A percentile compares a stretch with the other conserved stretches of the same genome.
phyloP scores from a whole-genome alignment of 306 rosid genomes.

The Coriaria nepalensis region DNA sequence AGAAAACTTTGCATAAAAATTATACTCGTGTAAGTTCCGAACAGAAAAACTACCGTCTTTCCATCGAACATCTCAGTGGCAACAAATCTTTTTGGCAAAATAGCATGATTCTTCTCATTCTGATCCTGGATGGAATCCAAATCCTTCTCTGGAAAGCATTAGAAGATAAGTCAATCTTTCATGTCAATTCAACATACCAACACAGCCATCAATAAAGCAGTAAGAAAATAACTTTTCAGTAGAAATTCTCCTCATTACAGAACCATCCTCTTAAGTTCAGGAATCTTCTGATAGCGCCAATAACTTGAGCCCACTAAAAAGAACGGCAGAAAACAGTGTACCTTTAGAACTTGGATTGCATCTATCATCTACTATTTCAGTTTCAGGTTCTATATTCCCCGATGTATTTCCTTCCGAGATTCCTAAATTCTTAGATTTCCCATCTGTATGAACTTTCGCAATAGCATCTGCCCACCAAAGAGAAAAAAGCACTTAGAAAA shows the following conservation, averaged over 20 bases:
- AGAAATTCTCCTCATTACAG: no score
- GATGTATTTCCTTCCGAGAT: conserved; percentile 29
- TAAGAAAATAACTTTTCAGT: no score
- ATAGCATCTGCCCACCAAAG: conserved; percentile 29
- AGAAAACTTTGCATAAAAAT: conserved; percentile 1
- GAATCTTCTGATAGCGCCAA: no score
- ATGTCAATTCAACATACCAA: no score
- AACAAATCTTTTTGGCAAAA: conserved; percentile 41
- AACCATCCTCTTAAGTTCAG: no score
- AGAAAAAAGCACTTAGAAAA: background rate
- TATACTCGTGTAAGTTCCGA: background rate
- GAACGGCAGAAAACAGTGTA: background rate
- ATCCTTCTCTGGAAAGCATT: conserved; percentile 38
- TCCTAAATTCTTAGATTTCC: conserved; percentile 27
- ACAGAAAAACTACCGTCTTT: conserved; percentile 45
- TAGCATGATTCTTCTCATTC: conserved; percentile 29
- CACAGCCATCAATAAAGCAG: no score
- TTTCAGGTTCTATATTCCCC: conserved; percentile 30
- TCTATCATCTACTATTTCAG: conserved; percentile 31
- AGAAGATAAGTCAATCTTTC: background rate
- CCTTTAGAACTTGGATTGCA: conserved; percentile 37
- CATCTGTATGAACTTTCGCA: conserved; percentile 31
- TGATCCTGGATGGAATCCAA: conserved; percentile 26
- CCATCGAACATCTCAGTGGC: conserved; percentile 53
- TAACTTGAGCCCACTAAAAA: no score